Evolutionary conservation across 805 yeast species (phyloP).

Genomic region (Aciculoconidium aculeatum): DNA sequence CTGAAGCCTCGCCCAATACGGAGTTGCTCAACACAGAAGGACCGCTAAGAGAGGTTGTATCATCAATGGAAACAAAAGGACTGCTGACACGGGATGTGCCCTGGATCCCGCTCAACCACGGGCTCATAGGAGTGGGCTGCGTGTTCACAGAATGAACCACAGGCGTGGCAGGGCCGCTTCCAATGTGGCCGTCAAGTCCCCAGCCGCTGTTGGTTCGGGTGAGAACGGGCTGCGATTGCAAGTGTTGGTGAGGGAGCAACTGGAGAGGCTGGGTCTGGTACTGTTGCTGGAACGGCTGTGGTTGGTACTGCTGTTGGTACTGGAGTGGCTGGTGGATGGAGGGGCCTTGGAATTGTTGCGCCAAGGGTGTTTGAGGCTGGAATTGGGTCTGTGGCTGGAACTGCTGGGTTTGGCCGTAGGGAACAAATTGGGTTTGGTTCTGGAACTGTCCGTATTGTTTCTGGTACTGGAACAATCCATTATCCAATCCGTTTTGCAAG

Average conservation of each 20-base stretch:
- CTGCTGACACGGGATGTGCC: slow-evolving; percentile 33
- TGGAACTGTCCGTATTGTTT: too few relatives aligned
- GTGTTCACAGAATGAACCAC: slow-evolving; percentile 17
- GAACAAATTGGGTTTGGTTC: too few relatives aligned
- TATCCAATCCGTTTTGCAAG: too few relatives aligned
- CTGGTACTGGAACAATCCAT: too few relatives aligned
- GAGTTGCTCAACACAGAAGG: too few relatives aligned
- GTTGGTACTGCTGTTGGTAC: slow-evolving; percentile 5
- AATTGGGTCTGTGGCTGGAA: background rate
- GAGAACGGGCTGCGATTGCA: slow-evolving; percentile 21
- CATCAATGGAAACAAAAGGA: slow-evolving; percentile 37
- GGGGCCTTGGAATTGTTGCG: slow-evolving; percentile 5
- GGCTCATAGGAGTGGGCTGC: slow-evolving; percentile 37
- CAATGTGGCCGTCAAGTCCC: slow-evolving; percentile 27
- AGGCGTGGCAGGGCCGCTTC: slow-evolving; percentile 26
- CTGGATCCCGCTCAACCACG: slow-evolving; percentile 33
- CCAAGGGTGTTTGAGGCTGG: slow-evolving; percentile 1
- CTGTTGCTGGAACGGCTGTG: slow-evolving; percentile 4
- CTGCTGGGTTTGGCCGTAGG: slow-evolving; percentile 6
- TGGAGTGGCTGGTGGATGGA: slow-evolving; percentile 9
- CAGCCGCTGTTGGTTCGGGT: slow-evolving; percentile 34
- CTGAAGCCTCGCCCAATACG: too few relatives aligned
- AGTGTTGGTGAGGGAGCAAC: slow-evolving; percentile 7
- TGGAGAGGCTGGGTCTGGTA: too few relatives aligned
- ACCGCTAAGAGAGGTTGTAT: too few relatives aligned